A percentile compares a stretch with the other conserved stretches of the same genome.
phyloP scores from a whole-genome alignment of 2,329 filamentous ascomycete genomes.

The Pseudogymnoascus sp. region DNA sequence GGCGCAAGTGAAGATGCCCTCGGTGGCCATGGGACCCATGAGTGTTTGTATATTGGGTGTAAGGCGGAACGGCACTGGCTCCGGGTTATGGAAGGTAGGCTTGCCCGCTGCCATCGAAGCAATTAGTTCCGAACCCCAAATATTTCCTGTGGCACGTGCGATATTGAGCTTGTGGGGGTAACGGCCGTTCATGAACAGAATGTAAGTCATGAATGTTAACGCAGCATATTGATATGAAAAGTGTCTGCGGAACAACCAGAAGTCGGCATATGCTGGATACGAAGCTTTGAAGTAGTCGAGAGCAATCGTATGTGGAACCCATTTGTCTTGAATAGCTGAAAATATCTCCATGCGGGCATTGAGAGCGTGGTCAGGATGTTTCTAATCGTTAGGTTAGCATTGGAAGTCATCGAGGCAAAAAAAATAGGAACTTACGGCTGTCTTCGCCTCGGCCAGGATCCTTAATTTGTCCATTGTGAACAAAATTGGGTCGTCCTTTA shows the following conservation, averaged over 20 bases:
- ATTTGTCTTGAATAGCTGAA: slow-evolving; percentile 86
- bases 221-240: slow-evolving; percentile 94
- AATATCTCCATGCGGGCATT: slow-evolving; percentile 84
- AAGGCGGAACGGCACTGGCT: slow-evolving; percentile 93
- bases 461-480: slow-evolving; percentile 94
- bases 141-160: slow-evolving; percentile 75
- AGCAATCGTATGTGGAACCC: slow-evolving; percentile 73
- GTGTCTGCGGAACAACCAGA: slow-evolving; percentile 96
- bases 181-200: slow-evolving; percentile 92
- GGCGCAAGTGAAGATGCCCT: slow-evolving; percentile 90
- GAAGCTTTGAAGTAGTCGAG: slow-evolving; percentile 83
- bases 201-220: slow-evolving; percentile 96
- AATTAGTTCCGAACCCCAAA: slow-evolving; percentile 94
- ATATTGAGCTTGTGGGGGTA: slow-evolving; percentile 96
- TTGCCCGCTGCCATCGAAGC: slow-evolving; percentile 77
- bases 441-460: slow-evolving; percentile 47
- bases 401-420: slow-evolving; percentile 18
- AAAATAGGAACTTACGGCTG: slow-evolving; percentile 12
- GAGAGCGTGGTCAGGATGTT: slow-evolving; percentile 59
- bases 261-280: slow-evolving; percentile 84
- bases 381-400: slow-evolving; percentile 40
- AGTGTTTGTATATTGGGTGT: slow-evolving; percentile 93
- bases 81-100: slow-evolving; percentile 88
- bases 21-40: slow-evolving; percentile 91
- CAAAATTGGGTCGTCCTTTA: slow-evolving; percentile 90